phyloP scores from a whole-genome alignment of 2,329 filamentous ascomycete genomes.

The Aspergillus texensis region DNA sequence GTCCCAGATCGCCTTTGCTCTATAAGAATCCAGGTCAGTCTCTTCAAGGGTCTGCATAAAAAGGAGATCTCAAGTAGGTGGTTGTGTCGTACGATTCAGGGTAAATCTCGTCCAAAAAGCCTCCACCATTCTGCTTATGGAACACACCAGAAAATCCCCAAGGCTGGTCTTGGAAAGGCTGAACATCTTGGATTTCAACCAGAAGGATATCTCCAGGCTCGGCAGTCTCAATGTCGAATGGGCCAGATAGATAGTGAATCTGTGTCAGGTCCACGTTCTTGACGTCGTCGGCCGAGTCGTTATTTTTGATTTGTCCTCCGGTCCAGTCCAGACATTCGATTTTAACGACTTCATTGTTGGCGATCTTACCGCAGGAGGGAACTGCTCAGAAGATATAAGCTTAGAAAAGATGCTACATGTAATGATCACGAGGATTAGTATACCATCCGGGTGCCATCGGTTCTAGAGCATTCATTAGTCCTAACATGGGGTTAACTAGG shows the following conservation, averaged over 20 bases:
- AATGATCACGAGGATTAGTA: conserved; percentile 19
- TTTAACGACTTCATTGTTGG: conserved; percentile 84
- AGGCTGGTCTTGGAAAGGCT: conserved; percentile 80
- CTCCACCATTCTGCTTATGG: conserved; percentile 77
- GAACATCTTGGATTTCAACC: conserved; percentile 90
- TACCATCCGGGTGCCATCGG: conserved; percentile 90
- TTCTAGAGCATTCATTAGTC: conserved; percentile 60
- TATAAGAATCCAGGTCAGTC: conserved; percentile 18
- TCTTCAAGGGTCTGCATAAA: neutral
- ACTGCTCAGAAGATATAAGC: conserved; percentile 54
- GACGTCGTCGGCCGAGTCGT: conserved; percentile 87
- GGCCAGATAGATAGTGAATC: conserved; percentile 86
- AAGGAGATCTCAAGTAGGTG: neutral
- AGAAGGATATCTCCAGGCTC: conserved; percentile 83
- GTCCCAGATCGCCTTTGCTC: conserved; percentile 74
- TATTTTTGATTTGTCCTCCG: conserved; percentile 80
- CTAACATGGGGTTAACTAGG: neutral
- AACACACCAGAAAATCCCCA: conserved; percentile 93
- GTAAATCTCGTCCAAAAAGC: conserved; percentile 85
- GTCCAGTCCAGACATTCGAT: conserved; percentile 89
- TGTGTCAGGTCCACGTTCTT: conserved; percentile 80
- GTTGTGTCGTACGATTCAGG: conserved; percentile 67
- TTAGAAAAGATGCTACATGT: neutral
- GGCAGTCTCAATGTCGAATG: conserved; percentile 82
- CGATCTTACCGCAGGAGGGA: conserved; percentile 71